These are phyloP conservation scores for Globisporangium cederbergense DNA, from an alignment of 352 stramenopile species.

Conservation along the genomic window DNA sequence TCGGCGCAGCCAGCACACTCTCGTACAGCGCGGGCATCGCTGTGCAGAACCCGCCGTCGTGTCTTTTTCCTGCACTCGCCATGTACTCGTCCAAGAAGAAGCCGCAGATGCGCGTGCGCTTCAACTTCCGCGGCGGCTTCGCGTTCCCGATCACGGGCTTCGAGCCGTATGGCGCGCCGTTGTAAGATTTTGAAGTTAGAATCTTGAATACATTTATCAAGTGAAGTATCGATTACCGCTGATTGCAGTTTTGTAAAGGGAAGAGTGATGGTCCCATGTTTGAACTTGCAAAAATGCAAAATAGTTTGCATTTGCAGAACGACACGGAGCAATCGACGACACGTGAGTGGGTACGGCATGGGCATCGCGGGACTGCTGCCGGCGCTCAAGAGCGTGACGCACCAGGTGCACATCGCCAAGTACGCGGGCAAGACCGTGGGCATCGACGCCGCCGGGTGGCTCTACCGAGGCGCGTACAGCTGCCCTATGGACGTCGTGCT, in stretches of 20 bases:
- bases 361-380: constrained; percentile 62
- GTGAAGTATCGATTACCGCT: background rate
- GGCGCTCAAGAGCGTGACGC: constrained; percentile 67
- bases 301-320: background rate
- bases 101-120: constrained; percentile 61
- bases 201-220: background rate
- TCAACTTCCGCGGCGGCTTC: constrained; percentile 80
- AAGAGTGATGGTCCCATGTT: constrained; percentile 17
- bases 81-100: constrained; percentile 77
- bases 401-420: constrained; percentile 74
- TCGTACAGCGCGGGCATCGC: constrained; percentile 27
- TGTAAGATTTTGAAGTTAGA: constrained; percentile 17
- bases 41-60: constrained; percentile 60
- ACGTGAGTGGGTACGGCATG: constrained; percentile 30
- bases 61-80: constrained; percentile 59
- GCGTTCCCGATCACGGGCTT: constrained; percentile 61
- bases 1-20: background rate
- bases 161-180: constrained; percentile 62
- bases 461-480: constrained; percentile 90
- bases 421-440: constrained; percentile 68
- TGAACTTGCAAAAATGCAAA: constrained; percentile 5
- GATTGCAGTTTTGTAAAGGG: background rate
- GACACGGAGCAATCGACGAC: background rate
- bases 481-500: constrained; percentile 84
- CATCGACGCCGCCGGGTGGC: constrained; percentile 74